Conservation (phyloP, 805 yeast genomes). For the Teunomyces tritomae region DNA sequence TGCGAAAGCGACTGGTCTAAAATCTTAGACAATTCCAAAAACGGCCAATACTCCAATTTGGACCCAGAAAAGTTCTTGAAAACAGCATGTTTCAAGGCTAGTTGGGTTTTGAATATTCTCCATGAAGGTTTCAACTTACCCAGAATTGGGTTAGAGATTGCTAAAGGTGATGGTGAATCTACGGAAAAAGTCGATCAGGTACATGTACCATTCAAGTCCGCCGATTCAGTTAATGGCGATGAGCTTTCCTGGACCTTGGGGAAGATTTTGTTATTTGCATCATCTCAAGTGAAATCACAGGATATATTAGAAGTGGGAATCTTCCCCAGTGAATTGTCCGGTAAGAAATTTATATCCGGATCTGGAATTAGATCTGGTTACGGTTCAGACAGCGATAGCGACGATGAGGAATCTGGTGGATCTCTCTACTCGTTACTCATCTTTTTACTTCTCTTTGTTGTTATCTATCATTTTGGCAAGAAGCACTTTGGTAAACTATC, state of each 20-base stretch:
- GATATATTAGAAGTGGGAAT: slow-evolving; percentile 33
- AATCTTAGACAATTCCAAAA: slow-evolving; percentile 45
- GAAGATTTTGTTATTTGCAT: slow-evolving; percentile 76
- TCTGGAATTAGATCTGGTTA: slow-evolving; percentile 14
- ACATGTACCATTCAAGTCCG: slow-evolving; percentile 74
- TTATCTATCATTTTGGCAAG: slow-evolving; percentile 16
- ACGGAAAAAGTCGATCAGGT: slow-evolving; percentile 31
- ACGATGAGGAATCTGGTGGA: slow-evolving; percentile 1
- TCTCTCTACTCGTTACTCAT: slow-evolving; percentile 14
- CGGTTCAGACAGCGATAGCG: slow-evolving; percentile 19
- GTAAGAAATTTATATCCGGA: slow-evolving; percentile 31
- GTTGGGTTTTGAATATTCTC: slow-evolving; percentile 86
- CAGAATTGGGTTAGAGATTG: slow-evolving; percentile 52
- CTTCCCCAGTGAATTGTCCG: slow-evolving; percentile 38
- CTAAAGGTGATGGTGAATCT: slow-evolving; percentile 15
- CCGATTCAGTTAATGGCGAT: slow-evolving; percentile 72
- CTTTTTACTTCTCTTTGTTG: slow-evolving; percentile 15
- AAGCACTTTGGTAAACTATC: slow-evolving; percentile 3
- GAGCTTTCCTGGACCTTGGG: slow-evolving; percentile 97
- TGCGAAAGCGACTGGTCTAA: slow-evolving; percentile 75
- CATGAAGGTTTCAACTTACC: slow-evolving; percentile 95
- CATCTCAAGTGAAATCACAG: slow-evolving; percentile 52
- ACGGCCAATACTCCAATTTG: slow-evolving; percentile 59
- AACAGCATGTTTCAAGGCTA: slow-evolving; percentile 89
- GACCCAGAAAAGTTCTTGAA: slow-evolving; percentile 50